Conservation (phyloP, 306 rosid genomes). For the Trifolium fragiferum region DNA sequence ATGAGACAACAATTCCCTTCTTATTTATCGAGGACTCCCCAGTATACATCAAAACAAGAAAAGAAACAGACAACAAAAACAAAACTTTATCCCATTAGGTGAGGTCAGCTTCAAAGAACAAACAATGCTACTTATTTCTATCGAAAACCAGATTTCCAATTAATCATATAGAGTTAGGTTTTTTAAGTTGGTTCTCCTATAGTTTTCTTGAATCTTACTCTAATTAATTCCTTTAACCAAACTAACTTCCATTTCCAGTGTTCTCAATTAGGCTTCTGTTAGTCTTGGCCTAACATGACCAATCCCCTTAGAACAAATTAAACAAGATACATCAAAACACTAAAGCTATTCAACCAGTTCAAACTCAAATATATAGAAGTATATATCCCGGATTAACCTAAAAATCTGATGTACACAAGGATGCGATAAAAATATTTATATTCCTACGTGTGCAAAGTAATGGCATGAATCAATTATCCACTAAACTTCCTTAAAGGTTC, state of each 20-base stretch:
- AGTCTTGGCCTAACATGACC: conserved; percentile 1
- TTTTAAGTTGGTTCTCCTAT: not conserved
- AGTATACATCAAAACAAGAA: not conserved
- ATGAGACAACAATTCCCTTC: not conserved
- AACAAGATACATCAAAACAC: not conserved
- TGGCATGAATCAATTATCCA: not conserved
- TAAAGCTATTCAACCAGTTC: not conserved
- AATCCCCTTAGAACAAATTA: not conserved
- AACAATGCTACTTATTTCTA: not conserved
- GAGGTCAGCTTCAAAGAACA: not conserved
- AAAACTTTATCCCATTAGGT: not conserved
- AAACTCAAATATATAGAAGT: not conserved
- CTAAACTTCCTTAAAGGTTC: not conserved
- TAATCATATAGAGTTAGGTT: not conserved
- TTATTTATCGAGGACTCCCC: not conserved
- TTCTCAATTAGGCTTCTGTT: not conserved
- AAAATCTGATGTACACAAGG: not conserved
- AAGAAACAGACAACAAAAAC: not conserved
- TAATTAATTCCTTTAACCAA: not conserved
- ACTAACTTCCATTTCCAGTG: conserved; percentile 2
- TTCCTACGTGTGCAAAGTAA: not conserved
- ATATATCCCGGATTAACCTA: not conserved
- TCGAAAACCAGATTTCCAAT: not conserved
- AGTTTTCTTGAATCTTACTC: conserved; percentile 15
- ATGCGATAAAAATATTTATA: not conserved